A percentile compares a stretch with the other conserved stretches of the same genome.
Conservation (phyloP, 495 filamentous ascomycete genomes). For the Penicillium coffeae region DNA sequence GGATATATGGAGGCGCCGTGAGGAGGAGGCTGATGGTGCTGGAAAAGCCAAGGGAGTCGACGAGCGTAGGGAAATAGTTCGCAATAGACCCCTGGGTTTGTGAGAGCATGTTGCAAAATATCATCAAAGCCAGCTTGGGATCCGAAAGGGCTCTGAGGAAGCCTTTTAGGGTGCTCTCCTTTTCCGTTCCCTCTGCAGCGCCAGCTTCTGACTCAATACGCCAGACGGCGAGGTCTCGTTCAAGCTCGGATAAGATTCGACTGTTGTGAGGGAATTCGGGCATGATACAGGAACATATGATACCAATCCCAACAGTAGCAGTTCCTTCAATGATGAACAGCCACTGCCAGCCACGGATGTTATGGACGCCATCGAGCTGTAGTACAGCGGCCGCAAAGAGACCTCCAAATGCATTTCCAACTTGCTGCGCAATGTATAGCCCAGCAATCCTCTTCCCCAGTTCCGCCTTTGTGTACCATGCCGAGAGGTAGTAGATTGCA, state of each 20-base stretch:
- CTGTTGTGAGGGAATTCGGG: slow-evolving; percentile 35
- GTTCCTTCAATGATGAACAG: slow-evolving; percentile 42
- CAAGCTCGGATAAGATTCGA: slow-evolving; percentile 17
- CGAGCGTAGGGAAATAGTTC: slow-evolving; percentile 80
- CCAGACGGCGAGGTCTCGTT: slow-evolving; percentile 27
- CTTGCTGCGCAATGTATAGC: slow-evolving; percentile 52
- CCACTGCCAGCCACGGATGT: slow-evolving; percentile 53
- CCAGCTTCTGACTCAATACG: slow-evolving; percentile 28
- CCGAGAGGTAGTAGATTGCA: slow-evolving; percentile 53
- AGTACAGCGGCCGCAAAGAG: slow-evolving; percentile 53
- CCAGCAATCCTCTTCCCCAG: slow-evolving; percentile 54
- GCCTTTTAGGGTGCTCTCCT: slow-evolving; percentile 14
- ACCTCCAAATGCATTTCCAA: slow-evolving; percentile 55
- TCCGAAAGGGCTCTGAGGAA: slow-evolving; percentile 23
- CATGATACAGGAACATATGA: slow-evolving; percentile 37
- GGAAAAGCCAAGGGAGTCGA: slow-evolving; percentile 61
- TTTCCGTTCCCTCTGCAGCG: slow-evolving; percentile 22
- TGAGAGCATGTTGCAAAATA: slow-evolving; percentile 27
- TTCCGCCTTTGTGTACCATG: slow-evolving; percentile 56
- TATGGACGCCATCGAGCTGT: slow-evolving; percentile 39
- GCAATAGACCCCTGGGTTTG: slow-evolving; percentile 26
- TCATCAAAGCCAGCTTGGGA: slow-evolving; percentile 22
- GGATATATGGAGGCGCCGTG: slow-evolving; percentile 24
- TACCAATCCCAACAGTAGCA: slow-evolving; percentile 39
- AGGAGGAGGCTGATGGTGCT: slow-evolving; percentile 48